These are phyloP conservation scores for Erodium maritimum DNA, from an alignment of 345 rosid species.

Conservation along the genomic window DNA sequence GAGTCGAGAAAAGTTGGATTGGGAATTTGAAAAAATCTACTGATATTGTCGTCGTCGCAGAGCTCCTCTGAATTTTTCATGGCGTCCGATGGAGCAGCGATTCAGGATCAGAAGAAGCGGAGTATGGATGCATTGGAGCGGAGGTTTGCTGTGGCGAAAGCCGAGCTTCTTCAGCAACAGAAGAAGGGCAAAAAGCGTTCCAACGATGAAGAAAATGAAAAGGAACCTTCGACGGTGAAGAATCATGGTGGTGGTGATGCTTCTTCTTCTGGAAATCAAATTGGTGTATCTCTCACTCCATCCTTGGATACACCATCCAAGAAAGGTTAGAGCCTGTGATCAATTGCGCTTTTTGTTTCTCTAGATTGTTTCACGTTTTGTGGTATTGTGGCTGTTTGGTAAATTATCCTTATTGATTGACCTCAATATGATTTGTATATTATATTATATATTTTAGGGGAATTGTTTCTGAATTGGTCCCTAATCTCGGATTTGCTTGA, in stretches of 20 bases:
- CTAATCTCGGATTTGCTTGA: background rate
- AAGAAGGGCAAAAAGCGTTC: too few relatives aligned
- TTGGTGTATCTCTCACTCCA: background rate
- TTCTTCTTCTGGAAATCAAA: background rate
- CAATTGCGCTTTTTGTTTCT: too few relatives aligned
- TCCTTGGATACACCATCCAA: too few relatives aligned
- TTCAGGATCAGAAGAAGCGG: conserved; percentile 32
- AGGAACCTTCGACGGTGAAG: background rate
- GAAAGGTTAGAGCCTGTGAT: background rate
- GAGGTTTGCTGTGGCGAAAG: too few relatives aligned
- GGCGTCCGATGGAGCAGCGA: background rate
- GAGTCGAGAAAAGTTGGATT: too few relatives aligned
- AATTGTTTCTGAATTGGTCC: background rate
- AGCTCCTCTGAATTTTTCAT: background rate
- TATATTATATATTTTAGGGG: background rate
- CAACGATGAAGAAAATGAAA: too few relatives aligned
- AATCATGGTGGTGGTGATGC: background rate
- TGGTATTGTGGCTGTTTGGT: too few relatives aligned
- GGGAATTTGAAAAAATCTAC: background rate
- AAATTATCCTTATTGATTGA: background rate
- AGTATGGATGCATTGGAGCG: conserved; percentile 50
- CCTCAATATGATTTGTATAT: too few relatives aligned
- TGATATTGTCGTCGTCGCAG: background rate
- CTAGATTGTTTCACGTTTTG: too few relatives aligned
- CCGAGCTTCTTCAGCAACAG: too few relatives aligned